A percentile compares a stretch with the other conserved stretches of the same genome.
Evolutionary conservation across 225 moss, liverwort and hornwort genomes (phyloP).

Genomic region (Sphagnum contortum): DNA sequence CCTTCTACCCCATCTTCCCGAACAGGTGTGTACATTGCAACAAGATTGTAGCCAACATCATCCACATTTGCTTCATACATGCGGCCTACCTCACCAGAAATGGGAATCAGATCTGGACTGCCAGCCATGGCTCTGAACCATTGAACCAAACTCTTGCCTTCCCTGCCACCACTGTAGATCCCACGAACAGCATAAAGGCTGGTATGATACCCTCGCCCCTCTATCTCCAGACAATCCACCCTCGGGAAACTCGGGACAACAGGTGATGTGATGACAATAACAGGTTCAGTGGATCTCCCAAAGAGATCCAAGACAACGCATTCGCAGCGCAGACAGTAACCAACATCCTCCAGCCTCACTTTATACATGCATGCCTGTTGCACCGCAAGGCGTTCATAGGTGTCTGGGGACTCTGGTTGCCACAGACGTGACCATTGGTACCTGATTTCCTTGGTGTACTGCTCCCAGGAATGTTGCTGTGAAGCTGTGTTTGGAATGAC

Average conservation of each 20-base stretch:
- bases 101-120: slow-evolving; percentile 49
- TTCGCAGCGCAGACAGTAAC: slow-evolving; percentile 49
- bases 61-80: slow-evolving; percentile 63
- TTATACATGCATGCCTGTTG: slow-evolving; percentile 48
- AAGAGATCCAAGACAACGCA: slow-evolving; percentile 39
- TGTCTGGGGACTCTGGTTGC: slow-evolving; percentile 6
- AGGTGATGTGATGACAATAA: slow-evolving; percentile 31
- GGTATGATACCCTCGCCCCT: slow-evolving; percentile 47
- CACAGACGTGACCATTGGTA: slow-evolving; percentile 31
- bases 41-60: slow-evolving; percentile 49
- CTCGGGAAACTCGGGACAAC: slow-evolving; percentile 42
- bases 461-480: slow-evolving; percentile 41
- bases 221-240: slow-evolving; percentile 48
- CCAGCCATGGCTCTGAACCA: slow-evolving; percentile 60
- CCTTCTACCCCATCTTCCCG: slow-evolving; percentile 44
- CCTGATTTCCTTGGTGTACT: slow-evolving; percentile 48
- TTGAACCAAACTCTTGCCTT: slow-evolving; percentile 44
- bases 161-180: slow-evolving; percentile 45
- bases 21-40: slow-evolving; percentile 43
- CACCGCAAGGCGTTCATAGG: slow-evolving; percentile 33
- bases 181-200: slow-evolving; percentile 56
- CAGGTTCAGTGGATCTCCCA: slow-evolving; percentile 43
- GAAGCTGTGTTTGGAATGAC: slow-evolving; percentile 46
- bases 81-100: slow-evolving; percentile 36
- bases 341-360: slow-evolving; percentile 55